Evolutionary conservation across 2,329 filamentous ascomycete genomes (phyloP).

Genomic region (Pseudodiploospora longispora): DNA sequence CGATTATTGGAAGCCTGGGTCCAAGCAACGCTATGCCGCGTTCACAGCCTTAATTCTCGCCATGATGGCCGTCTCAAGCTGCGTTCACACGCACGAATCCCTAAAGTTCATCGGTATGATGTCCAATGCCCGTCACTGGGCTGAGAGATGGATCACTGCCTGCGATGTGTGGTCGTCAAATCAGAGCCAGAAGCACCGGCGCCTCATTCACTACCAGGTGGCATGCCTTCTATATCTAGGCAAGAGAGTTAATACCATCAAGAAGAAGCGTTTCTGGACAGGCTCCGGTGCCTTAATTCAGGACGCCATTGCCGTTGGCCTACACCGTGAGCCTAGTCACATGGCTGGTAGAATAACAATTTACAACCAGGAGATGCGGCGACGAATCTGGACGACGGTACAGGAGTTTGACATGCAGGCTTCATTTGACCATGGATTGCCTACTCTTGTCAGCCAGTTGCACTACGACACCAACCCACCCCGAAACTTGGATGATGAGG

Average conservation of each 20-base stretch:
- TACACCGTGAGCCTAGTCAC: slow-evolving; percentile 51
- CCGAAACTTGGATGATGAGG: slow-evolving; percentile 49
- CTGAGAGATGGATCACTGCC: slow-evolving; percentile 48
- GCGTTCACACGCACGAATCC: slow-evolving; percentile 43
- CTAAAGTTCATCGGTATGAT: slow-evolving; percentile 51
- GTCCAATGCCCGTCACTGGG: slow-evolving; percentile 46
- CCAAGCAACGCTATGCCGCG: slow-evolving; percentile 37
- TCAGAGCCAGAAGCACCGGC: slow-evolving; percentile 54
- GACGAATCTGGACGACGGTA: slow-evolving; percentile 53
- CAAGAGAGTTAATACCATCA: slow-evolving; percentile 54
- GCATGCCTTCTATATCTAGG: slow-evolving; percentile 51
- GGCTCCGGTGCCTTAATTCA: slow-evolving; percentile 47
- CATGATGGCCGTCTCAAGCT: slow-evolving; percentile 53
- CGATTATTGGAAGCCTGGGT: slow-evolving; percentile 43
- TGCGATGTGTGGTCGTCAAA: slow-evolving; percentile 45
- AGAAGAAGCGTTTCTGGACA: slow-evolving; percentile 59
- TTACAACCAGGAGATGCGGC: slow-evolving; percentile 55
- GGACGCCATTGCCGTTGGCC: slow-evolving; percentile 49
- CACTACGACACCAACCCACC: slow-evolving; percentile 48
- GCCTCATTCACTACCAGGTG: slow-evolving; percentile 53
- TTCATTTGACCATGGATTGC: slow-evolving; percentile 52
- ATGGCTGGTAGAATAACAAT: slow-evolving; percentile 47
- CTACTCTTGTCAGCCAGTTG: slow-evolving; percentile 48
- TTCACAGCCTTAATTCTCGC: slow-evolving; percentile 51
- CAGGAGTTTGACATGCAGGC: slow-evolving; percentile 56